A percentile compares a stretch with the other conserved stretches of the same genome.
phyloP scores from a whole-genome alignment of 1,139 yeast species.

The Taphrina communis region DNA sequence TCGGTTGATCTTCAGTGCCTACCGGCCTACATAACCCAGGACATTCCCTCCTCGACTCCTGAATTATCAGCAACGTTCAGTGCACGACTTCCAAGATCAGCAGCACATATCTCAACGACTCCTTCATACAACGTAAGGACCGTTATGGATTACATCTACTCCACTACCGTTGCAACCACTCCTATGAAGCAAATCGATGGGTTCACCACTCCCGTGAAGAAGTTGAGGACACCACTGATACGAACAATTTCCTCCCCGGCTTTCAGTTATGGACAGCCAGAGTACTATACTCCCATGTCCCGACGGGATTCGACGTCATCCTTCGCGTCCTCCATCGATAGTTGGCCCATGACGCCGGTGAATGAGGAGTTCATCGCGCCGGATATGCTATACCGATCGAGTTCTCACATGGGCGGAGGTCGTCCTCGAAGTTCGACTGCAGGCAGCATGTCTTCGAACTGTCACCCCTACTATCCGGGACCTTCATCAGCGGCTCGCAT shows the following conservation, averaged over 20 bases:
- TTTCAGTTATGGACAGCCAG: slow-evolving; percentile 36
- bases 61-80: not conserved
- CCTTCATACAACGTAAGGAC: slow-evolving; percentile 12
- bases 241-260: slow-evolving; percentile 38
- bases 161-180: slow-evolving; percentile 24
- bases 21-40: slow-evolving; percentile 19
- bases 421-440: slow-evolving; percentile 38
- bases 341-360: slow-evolving; percentile 40
- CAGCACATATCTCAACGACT: slow-evolving; percentile 15
- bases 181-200: slow-evolving; percentile 39
- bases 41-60: slow-evolving; percentile 29
- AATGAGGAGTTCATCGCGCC: slow-evolving; percentile 34
- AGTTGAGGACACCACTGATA: slow-evolving; percentile 29
- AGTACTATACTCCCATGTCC: slow-evolving; percentile 30
- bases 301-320: slow-evolving; percentile 39
- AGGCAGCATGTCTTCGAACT: slow-evolving; percentile 27
- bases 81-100: not conserved
- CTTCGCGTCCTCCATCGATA: slow-evolving; percentile 37
- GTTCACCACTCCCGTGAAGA: slow-evolving; percentile 30
- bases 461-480: slow-evolving; percentile 30
- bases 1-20: slow-evolving; percentile 16
- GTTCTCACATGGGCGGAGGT: slow-evolving; percentile 25
- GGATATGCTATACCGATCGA: slow-evolving; percentile 27
- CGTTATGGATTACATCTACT: slow-evolving; percentile 29
- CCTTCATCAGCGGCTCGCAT: slow-evolving; percentile 30